Base-by-base conservation (phyloP, 2,329 filamentous ascomycete species). In the Fusarium domesticum region DNA sequence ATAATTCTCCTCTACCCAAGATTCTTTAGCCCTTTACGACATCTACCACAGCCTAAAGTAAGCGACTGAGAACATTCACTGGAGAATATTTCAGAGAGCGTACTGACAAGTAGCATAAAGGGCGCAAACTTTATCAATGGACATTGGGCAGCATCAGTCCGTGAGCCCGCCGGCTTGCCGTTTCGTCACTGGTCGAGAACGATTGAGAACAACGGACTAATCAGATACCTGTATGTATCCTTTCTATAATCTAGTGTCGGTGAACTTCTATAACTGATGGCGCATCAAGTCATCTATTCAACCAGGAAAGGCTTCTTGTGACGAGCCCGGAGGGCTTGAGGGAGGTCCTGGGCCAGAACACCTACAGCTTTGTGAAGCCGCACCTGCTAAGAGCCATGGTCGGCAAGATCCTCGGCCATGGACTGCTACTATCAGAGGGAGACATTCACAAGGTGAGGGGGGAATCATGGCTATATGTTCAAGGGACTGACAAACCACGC, bases 151-250 rank as follows among this genome's bases (percentile, higher is more conserved):
- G 48, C 48, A 23, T 54, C 52, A n/a, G 39, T 54, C 6, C 17
- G 38, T 18, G 45, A 54, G 8, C 42, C 51, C 2, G 51, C 52
- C 16, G 52, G 48, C 14, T 25, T 55, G 4, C 48, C 45, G 0
- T 54, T 52, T 11, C 37, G 45, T 6, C 33, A 37, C 35, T 52
- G 52, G 52, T 49, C 43, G 4, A 49, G 48, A 1, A 55, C 45
- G 10, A 55, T 54, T 35, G 41, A 49, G 18, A 54, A 55, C 11
- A 54, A 50, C 17, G 52, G 52, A 2, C 14, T 55, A 0, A 52
- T 54, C 11, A 50, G 41, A 43, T 55, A 47, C 12, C 44, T 42
- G 52, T 47, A 6, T 32, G 48, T 31, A 3, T 1, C 0, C 1
- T 6, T 5, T 4, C 4, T n/a, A n/a, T n/a, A n/a, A n/a, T n/a